phyloP scores from a whole-genome alignment of 371 early-diverging fungal species.

The Mortierella sp. region DNA sequence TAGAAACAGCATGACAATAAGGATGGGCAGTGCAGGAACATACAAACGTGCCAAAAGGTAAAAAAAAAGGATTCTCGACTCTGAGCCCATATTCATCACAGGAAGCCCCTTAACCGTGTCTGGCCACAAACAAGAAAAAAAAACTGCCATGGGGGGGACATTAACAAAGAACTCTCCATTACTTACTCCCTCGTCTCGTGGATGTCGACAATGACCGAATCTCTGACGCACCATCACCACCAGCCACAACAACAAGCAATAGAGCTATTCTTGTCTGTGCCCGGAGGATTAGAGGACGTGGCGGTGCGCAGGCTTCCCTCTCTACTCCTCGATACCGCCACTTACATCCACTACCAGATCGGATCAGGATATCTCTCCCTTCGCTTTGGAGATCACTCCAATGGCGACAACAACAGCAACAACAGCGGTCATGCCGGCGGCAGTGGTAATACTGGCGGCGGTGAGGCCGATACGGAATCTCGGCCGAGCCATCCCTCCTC shows the following conservation, averaged over 20 bases:
- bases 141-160: background rate
- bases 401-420: background rate
- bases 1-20: background rate
- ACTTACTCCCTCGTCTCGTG: background rate
- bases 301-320: slow-evolving; percentile 24
- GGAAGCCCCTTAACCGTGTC: background rate
- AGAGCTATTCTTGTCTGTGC: slow-evolving; percentile 38
- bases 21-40: background rate
- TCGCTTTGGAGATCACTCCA: background rate
- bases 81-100: background rate
- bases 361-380: slow-evolving; percentile 36
- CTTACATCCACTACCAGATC: slow-evolving; percentile 23
- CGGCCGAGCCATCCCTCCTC: background rate
- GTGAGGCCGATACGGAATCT: background rate
- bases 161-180: background rate
- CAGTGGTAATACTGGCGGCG: background rate
- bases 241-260: background rate
- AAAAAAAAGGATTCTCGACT: background rate
- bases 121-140: background rate
- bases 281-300: slow-evolving; percentile 42
- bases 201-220: background rate
- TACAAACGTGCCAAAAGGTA: background rate
- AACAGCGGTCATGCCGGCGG: background rate
- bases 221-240: background rate
- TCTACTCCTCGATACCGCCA: slow-evolving; percentile 21